Conservation (phyloP, 2,329 filamentous ascomycete genomes). For the Colletotrichum tropicale region DNA sequence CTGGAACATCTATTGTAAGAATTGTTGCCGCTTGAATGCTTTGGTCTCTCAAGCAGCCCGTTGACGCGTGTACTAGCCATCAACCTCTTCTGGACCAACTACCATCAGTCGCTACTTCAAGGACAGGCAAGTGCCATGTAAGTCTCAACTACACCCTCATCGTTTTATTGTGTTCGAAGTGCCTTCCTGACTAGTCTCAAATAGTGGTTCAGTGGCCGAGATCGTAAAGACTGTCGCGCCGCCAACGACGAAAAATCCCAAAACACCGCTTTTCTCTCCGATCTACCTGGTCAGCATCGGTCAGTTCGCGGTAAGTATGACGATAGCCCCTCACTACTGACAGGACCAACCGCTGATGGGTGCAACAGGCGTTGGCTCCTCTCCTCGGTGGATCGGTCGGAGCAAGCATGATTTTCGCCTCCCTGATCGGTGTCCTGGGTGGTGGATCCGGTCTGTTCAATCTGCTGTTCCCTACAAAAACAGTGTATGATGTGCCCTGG, state of each 20-base stretch:
- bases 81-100: constrained; percentile 8
- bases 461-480: neutral
- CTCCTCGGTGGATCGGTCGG: neutral
- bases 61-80: neutral
- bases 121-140: neutral
- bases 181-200: neutral
- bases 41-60: neutral
- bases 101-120: neutral
- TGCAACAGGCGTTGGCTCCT: neutral
- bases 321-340: fast-evolving
- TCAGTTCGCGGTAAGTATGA: neutral
- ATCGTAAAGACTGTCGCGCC: neutral
- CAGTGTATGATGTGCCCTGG: neutral
- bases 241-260: neutral
- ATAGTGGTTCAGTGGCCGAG: neutral
- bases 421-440: neutral
- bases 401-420: neutral
- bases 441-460: neutral
- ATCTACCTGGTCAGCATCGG: neutral
- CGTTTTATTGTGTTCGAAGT: no score
- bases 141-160: fast-evolving
- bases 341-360: neutral
- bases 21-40: neutral
- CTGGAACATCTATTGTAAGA: constrained; percentile 5
- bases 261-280: neutral